phyloP scores from a whole-genome alignment of 2,329 filamentous ascomycete genomes.

The Ophiognomonia clavigignenti-juglandacearum region DNA sequence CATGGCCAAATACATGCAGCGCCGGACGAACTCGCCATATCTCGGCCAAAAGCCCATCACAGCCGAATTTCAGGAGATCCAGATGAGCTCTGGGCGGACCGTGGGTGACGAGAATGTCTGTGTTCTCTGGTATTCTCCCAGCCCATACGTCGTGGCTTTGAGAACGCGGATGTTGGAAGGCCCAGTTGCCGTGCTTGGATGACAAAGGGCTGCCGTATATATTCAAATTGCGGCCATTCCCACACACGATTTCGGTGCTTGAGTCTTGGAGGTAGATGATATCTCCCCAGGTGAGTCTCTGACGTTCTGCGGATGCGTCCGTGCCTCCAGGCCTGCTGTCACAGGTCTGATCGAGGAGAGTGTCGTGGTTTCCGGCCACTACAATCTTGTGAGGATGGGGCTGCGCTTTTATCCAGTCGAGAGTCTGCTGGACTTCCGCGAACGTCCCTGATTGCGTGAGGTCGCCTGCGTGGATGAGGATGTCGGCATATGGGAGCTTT shows the following conservation, averaged over 20 bases:
- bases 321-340: constrained; percentile 4
- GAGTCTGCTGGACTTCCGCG: constrained; percentile 28
- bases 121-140: constrained; percentile 9
- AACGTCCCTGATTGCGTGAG: constrained; percentile 31
- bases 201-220: constrained; percentile 19
- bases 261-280: constrained; percentile 23
- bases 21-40: constrained; percentile 26
- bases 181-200: constrained; percentile 20
- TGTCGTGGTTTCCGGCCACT: constrained; percentile 34
- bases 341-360: constrained; percentile 19
- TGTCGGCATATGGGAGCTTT: constrained; percentile 29
- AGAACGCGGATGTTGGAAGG: constrained; percentile 24
- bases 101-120: constrained; percentile 36
- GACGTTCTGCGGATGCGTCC: constrained; percentile 1
- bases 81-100: constrained; percentile 31
- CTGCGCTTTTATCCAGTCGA: constrained; percentile 28
- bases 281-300: constrained; percentile 21
- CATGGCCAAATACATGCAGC: constrained; percentile 34
- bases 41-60: constrained; percentile 24
- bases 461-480: constrained; percentile 35
- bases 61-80: constrained; percentile 29
- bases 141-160: constrained; percentile 15
- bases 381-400: constrained; percentile 29
- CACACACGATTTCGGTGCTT: constrained; percentile 12
- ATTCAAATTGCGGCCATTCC: constrained; percentile 17